A percentile compares a stretch with the other conserved stretches of the same genome.
Evolutionary conservation across 768 basidiomycete genomes (phyloP).

Genomic region (Phanerochaete carnosa): DNA sequence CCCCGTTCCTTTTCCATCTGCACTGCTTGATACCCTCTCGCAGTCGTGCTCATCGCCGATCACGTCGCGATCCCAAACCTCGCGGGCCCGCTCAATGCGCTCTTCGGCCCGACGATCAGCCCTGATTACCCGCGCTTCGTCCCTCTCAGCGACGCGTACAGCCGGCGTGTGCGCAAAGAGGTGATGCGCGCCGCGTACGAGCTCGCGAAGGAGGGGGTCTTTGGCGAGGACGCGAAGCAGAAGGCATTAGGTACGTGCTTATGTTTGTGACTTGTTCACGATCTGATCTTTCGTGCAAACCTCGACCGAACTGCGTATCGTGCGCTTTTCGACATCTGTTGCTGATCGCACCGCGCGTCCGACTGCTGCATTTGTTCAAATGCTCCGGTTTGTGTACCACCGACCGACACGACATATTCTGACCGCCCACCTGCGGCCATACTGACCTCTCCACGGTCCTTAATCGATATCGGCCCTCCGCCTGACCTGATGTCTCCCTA

Average conservation of each 20-base stretch:
- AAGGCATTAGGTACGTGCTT: neutral
- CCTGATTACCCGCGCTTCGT: constrained; percentile 70
- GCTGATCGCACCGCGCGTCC: too few relatives aligned
- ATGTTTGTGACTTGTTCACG: too few relatives aligned
- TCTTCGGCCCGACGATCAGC: constrained; percentile 68
- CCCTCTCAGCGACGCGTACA: constrained; percentile 80
- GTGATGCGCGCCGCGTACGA: neutral
- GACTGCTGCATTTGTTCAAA: too few relatives aligned
- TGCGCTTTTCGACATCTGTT: too few relatives aligned
- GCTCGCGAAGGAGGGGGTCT: neutral
- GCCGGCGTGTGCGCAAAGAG: constrained; percentile 37
- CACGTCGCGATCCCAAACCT: constrained; percentile 80
- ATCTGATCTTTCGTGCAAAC: too few relatives aligned
- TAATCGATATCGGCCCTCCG: too few relatives aligned
- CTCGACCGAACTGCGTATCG: too few relatives aligned
- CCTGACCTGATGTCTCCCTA: too few relatives aligned
- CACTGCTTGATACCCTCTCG: neutral
- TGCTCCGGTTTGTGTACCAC: too few relatives aligned
- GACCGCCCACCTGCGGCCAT: too few relatives aligned
- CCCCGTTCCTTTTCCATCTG: neutral
- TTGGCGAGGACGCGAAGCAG: neutral
- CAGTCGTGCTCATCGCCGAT: constrained; percentile 83
- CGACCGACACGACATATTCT: too few relatives aligned
- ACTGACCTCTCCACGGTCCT: too few relatives aligned
- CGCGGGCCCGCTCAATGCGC: constrained; percentile 70